A percentile compares a stretch with the other conserved stretches of the same genome.
Conservation (phyloP, 2,329 filamentous ascomycete species). For the Venturia oleaginea region DNA sequence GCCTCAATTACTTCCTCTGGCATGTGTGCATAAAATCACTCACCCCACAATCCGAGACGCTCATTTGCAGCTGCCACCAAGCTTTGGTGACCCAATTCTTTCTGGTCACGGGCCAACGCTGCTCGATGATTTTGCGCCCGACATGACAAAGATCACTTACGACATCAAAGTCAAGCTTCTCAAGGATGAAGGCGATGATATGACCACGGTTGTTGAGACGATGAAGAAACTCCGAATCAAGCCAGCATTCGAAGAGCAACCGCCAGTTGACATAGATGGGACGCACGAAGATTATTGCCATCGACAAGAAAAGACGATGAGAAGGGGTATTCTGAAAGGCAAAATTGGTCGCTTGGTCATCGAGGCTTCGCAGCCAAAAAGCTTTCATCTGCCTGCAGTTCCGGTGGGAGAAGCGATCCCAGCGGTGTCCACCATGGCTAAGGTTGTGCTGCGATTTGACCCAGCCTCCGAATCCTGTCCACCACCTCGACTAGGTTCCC, state of each 20-base stretch:
- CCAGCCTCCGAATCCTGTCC: constrained; percentile 39
- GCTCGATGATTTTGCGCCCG: constrained; percentile 53
- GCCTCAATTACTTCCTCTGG: constrained; percentile 47
- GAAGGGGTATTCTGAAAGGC: constrained; percentile 50
- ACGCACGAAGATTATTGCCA: constrained; percentile 37
- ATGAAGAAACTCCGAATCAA: constrained; percentile 50
- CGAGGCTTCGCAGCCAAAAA: constrained; percentile 48
- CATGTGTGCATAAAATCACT: constrained; percentile 46
- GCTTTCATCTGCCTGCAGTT: constrained; percentile 40
- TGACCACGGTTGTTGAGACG: constrained; percentile 40
- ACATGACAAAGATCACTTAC: constrained; percentile 54
- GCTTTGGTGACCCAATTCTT: constrained; percentile 49
- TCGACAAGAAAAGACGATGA: constrained; percentile 50
- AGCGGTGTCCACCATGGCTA: constrained; percentile 45
- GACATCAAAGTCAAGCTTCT: constrained; percentile 41
- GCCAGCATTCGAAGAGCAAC: constrained; percentile 49
- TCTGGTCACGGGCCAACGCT: constrained; percentile 40
- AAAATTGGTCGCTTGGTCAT: constrained; percentile 50
- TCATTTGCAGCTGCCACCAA: constrained; percentile 53
- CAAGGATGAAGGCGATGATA: constrained; percentile 27
- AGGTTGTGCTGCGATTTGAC: constrained; percentile 52
- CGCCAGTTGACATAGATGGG: constrained; percentile 42
- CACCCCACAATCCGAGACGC: constrained; percentile 44
- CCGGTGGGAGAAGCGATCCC: constrained; percentile 27
- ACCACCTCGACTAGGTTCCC: constrained; percentile 45